phyloP scores from a whole-genome alignment of 2,329 filamentous ascomycete species.

The Penicillium sp. region DNA sequence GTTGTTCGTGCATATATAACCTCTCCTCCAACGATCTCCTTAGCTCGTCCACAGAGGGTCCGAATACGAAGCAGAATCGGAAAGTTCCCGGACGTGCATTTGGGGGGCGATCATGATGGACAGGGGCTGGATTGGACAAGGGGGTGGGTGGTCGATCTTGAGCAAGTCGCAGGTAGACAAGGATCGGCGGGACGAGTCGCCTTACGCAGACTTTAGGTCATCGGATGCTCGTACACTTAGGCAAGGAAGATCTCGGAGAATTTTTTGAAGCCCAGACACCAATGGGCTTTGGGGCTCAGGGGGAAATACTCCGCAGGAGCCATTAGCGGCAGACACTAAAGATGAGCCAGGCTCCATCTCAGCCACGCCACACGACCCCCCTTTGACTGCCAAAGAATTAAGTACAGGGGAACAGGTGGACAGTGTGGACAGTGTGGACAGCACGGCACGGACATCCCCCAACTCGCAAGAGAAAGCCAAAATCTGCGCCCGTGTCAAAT shows the following conservation, averaged over 20 bases:
- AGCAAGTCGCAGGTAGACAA: not conserved
- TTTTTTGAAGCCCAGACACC: not conserved
- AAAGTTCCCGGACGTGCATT: not conserved
- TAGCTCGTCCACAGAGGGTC: not conserved
- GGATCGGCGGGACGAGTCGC: not conserved
- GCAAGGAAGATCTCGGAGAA: conserved; percentile 5
- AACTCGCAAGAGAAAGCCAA: not conserved
- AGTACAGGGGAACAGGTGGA: not conserved
- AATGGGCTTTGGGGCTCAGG: not conserved
- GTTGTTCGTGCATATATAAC: too few relatives aligned
- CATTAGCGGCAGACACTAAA: conserved; percentile 3
- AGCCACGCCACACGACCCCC: not conserved
- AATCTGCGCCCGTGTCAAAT: not conserved
- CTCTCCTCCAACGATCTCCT: too few relatives aligned
- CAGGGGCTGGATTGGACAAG: not conserved
- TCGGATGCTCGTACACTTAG: not conserved
- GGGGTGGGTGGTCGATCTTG: not conserved
- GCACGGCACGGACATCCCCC: not conserved
- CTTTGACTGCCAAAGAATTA: not conserved
- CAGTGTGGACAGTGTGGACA: not conserved
- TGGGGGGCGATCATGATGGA: conserved; percentile 2
- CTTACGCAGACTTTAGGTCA: conserved; percentile 1
- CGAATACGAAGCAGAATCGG: conserved; percentile 1
- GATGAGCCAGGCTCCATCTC: not conserved
- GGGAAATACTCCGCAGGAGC: not conserved